Conservation (phyloP, 2,329 filamentous ascomycete species). For the Colletotrichum sp. region DNA sequence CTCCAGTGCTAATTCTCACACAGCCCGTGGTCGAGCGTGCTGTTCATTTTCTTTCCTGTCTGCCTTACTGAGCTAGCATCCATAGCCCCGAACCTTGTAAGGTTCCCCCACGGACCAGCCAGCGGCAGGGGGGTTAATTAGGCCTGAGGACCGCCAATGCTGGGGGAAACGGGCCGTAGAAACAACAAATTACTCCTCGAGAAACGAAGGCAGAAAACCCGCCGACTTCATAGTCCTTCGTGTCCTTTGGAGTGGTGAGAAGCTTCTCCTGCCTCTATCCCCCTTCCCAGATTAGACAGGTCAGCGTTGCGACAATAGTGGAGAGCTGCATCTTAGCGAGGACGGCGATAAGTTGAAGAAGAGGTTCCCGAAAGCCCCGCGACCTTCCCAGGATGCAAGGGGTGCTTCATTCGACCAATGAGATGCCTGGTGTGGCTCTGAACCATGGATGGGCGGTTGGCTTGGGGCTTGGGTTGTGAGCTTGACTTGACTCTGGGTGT, state of each 20-base stretch:
- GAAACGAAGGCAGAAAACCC: background rate
- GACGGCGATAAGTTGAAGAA: background rate
- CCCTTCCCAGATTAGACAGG: background rate
- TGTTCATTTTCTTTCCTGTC: background rate
- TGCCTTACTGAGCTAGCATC: background rate
- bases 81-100: background rate
- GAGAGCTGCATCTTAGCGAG: background rate
- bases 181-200: background rate
- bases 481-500: background rate
- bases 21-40: background rate
- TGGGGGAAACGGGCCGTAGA: background rate
- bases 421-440: background rate
- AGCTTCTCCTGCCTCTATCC: background rate
- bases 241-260: background rate
- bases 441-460: background rate
- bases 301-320: background rate
- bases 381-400: background rate
- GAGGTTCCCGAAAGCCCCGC: background rate
- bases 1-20: background rate
- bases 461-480: background rate
- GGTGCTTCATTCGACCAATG: background rate
- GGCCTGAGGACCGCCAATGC: background rate
- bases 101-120: background rate
- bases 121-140: background rate
- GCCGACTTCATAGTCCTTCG: background rate